Conservation (phyloP, 768 basidiomycete genomes). For the Terana coerulea region DNA sequence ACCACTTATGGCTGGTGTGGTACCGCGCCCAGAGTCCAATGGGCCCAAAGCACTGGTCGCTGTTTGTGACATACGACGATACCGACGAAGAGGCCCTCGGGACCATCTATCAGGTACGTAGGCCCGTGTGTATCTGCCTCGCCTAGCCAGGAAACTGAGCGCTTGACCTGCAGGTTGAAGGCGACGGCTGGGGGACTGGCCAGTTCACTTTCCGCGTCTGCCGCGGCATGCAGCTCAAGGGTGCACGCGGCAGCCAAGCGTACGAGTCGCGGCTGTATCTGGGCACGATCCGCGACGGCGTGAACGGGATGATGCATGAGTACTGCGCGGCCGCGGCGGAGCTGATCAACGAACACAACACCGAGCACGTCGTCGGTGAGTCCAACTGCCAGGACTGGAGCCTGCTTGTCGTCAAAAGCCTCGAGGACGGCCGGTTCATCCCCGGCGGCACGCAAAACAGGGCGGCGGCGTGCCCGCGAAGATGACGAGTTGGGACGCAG, state of each 20-base stretch:
- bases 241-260: slow-evolving; percentile 15
- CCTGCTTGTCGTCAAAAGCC: slow-evolving; percentile 14
- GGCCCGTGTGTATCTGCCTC: no score
- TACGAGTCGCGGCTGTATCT: slow-evolving; percentile 15
- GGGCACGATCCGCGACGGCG: slow-evolving; percentile 13
- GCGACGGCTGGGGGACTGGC: slow-evolving; percentile 17
- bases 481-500: neutral
- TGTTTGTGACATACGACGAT: slow-evolving; percentile 17
- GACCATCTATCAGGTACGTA: slow-evolving; percentile 15
- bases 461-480: slow-evolving; percentile 13
- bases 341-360: slow-evolving; percentile 18
- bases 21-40: slow-evolving; percentile 14
- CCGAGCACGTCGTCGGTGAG: slow-evolving; percentile 12
- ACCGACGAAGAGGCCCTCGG: slow-evolving; percentile 17
- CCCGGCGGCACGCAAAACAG: slow-evolving; percentile 4
- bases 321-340: slow-evolving; percentile 17
- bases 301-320: slow-evolving; percentile 19
- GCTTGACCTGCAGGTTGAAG: slow-evolving; percentile 8
- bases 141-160: neutral
- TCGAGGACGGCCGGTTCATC: slow-evolving; percentile 14
- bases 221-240: slow-evolving; percentile 16
- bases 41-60: slow-evolving; percentile 17
- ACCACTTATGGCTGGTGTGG: slow-evolving; percentile 18
- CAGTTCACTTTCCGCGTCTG: slow-evolving; percentile 13
- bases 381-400: slow-evolving; percentile 18